Percentiles rank a stretch among this genome's conserved stretches.
Conservation (phyloP, 208 protist genomes). For the Acanthamoeba royreba region DNA sequence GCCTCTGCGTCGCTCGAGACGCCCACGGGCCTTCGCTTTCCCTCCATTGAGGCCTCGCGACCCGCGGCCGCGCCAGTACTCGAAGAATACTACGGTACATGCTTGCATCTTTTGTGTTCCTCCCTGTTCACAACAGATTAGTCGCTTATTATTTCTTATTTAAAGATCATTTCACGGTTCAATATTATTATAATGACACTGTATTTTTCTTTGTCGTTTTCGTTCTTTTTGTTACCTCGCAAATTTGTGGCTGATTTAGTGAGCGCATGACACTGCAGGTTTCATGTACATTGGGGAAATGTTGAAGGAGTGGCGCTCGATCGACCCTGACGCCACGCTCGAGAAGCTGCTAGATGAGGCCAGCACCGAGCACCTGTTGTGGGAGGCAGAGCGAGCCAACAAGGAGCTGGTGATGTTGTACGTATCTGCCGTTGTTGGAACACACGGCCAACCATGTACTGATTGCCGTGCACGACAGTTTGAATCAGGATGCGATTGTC, state of each 20-base stretch:
- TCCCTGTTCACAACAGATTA: background rate
- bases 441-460: background rate
- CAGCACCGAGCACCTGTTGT: background rate
- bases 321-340: background rate
- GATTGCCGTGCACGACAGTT: background rate
- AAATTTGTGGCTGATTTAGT: no score
- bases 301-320: background rate
- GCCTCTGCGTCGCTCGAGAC: background rate
- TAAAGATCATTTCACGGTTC: no score
- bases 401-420: background rate
- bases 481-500: background rate
- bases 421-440: background rate
- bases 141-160: no score
- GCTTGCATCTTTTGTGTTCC: background rate
- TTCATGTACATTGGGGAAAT: constrained; percentile 14
- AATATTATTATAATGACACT: no score
- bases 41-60: background rate
- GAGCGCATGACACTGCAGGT: background rate
- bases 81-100: background rate
- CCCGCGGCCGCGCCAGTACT: background rate
- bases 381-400: background rate
- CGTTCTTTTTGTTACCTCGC: no score
- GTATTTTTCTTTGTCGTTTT: background rate
- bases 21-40: background rate
- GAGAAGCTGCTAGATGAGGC: background rate